Percentiles rank a stretch among this genome's conserved stretches.
These are phyloP conservation scores for Capsaspora owczarzaki DNA, from an alignment of 78 protist genomes.

Conservation along the genomic window DNA sequence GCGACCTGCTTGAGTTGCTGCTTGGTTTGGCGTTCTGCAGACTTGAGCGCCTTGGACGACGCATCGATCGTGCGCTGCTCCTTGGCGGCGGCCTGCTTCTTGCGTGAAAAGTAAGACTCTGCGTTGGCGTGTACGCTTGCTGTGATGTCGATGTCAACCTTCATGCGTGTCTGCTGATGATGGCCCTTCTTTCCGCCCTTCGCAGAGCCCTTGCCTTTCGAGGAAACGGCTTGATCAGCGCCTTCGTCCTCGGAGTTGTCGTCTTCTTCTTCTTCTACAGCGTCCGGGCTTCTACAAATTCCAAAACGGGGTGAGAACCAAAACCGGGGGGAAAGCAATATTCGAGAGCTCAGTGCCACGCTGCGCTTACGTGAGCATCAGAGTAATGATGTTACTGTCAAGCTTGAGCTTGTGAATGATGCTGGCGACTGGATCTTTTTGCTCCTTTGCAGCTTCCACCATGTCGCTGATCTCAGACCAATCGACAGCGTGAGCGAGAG, in stretches of 20 bases:
- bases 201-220: too few relatives aligned
- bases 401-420: slow-evolving; percentile 55
- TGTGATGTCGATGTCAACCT: slow-evolving; percentile 71
- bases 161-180: too few relatives aligned
- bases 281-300: too few relatives aligned
- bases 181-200: too few relatives aligned
- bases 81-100: slow-evolving; percentile 23
- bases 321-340: too few relatives aligned
- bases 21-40: background rate
- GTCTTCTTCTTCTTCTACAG: slow-evolving; percentile 13
- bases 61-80: background rate
- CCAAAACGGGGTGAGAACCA: too few relatives aligned
- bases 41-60: slow-evolving; percentile 7
- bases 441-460: slow-evolving; percentile 28
- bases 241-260: slow-evolving; percentile 24
- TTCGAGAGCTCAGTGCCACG: too few relatives aligned
- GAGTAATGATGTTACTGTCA: slow-evolving; percentile 32
- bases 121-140: slow-evolving; percentile 83
- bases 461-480: slow-evolving; percentile 68
- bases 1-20: slow-evolving; percentile 14
- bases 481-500: slow-evolving; percentile 46
- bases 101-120: slow-evolving; percentile 33
- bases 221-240: background rate
- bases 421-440: slow-evolving; percentile 55
- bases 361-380: slow-evolving; percentile 11